A percentile compares a stretch with the other conserved stretches of the same genome.
Conservation (phyloP, 805 yeast species). For the Candida xiaguanensis region DNA sequence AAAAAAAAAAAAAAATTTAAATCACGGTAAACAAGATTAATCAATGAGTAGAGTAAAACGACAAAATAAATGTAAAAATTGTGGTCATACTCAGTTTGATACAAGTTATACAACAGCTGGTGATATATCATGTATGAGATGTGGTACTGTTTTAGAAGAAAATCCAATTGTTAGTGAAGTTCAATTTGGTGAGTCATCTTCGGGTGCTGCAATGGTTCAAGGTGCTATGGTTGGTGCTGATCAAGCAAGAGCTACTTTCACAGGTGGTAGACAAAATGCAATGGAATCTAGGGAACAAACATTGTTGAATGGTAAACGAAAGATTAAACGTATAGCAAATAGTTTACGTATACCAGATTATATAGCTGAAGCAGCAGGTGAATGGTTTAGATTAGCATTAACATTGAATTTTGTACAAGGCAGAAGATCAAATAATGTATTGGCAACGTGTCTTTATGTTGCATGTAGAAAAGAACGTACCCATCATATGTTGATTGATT, state of each 20-base stretch:
- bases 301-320: slow-evolving; percentile 72
- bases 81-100: slow-evolving; percentile 21
- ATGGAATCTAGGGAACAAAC: slow-evolving; percentile 90
- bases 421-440: slow-evolving; percentile 90
- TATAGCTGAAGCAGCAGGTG: slow-evolving; percentile 80
- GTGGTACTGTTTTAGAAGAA: slow-evolving; percentile 89
- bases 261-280: slow-evolving; percentile 64
- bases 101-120: slow-evolving; percentile 45
- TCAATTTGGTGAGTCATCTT: slow-evolving; percentile 84
- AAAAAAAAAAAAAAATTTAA: not conserved
- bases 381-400: slow-evolving; percentile 86
- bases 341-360: slow-evolving; percentile 79
- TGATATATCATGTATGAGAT: slow-evolving; percentile 72
- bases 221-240: slow-evolving; percentile 92
- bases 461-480: slow-evolving; percentile 92
- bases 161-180: slow-evolving; percentile 95
- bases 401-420: slow-evolving; percentile 93
- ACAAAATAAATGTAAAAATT: slow-evolving; percentile 17
- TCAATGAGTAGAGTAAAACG: slow-evolving; percentile 4
- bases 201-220: slow-evolving; percentile 94
- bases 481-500: slow-evolving; percentile 94
- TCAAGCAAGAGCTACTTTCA: slow-evolving; percentile 67
- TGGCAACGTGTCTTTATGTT: slow-evolving; percentile 90
- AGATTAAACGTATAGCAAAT: slow-evolving; percentile 75
- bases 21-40: not conserved